Evolutionary conservation across 2,329 filamentous ascomycete genomes (phyloP), one percentile per base, ranked within the genome.

Genomic region (Apiospora pterosperma): DNA sequence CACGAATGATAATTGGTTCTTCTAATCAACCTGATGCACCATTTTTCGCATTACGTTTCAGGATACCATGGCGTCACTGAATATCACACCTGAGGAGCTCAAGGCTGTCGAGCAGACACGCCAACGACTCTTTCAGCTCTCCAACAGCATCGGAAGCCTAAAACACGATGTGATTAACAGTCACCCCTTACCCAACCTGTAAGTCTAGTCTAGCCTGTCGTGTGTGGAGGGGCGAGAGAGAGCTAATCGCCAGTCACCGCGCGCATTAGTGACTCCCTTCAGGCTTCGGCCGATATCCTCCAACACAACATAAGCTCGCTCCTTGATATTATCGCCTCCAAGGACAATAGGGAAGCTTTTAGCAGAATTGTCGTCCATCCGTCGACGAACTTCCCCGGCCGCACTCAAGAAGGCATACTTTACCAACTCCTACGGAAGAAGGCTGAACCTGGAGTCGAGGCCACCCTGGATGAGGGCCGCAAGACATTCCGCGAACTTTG

Each of bases 391-490:
- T 96, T 87, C 77, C 93, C 88, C 5, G 90, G 87, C 41, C 89
- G 85, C 70, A 89, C 85, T 5, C 88, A 92, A 65, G 87, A 91
- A 75, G 79, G 76, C 60, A 82, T 92, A 4, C 83, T 95, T 1
- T 82, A 86, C 31, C 86, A 90, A 70, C 82, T 97, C 2, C 81
- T 96, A 36, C 89, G 92, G 42, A 96, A 96, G 78, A 96, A 96
- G 75, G 84, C 93, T 60, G 92, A 96, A 69, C 92, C 92, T 0
- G 84, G 87, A 28, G 88, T 93, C 21, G 91, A 94, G 74, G 87
- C 89, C 64, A 89, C 90, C 79, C 88, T 95, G 31, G 85, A 88
- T 25, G 80, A 88, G 62, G 90, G 88, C 1, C 84, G 86, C 39
- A 81, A 81, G 65, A 79, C 80, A 34, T 69, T 72, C 28, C 38